Conservation (phyloP, 192 early-diverging fungal species). For the Lobosporangium transversale region DNA sequence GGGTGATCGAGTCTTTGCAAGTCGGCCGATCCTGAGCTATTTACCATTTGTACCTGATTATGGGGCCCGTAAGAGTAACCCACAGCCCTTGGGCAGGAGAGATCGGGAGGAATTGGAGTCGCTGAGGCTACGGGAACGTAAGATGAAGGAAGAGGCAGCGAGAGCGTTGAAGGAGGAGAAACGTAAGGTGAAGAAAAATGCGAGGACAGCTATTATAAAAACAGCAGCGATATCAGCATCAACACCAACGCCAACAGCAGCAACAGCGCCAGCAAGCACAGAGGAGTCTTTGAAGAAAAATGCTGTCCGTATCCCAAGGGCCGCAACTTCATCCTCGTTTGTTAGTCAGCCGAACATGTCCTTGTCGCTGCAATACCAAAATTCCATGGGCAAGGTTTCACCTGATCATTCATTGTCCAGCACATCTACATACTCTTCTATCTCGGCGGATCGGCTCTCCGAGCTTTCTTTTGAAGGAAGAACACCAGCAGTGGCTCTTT, state of each 20-base stretch:
- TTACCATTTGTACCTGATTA: constrained; percentile 22
- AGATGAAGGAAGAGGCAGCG: not conserved
- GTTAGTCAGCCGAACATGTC: no score
- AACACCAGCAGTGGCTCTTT: no score
- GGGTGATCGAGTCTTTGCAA: constrained; percentile 19
- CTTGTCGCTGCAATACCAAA: no score
- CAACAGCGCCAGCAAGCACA: no score
- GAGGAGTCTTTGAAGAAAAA: not conserved
- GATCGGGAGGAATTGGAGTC: constrained; percentile 19
- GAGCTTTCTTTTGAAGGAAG: no score
- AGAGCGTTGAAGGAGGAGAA: constrained; percentile 4
- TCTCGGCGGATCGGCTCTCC: no score
- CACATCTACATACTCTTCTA: no score
- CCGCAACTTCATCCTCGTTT: constrained; percentile 4
- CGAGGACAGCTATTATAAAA: no score
- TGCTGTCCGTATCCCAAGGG: constrained; percentile 1
- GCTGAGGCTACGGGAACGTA: not conserved
- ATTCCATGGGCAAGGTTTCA: no score
- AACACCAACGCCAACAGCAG: no score
- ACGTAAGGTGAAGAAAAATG: not conserved
- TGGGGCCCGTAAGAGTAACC: constrained; percentile 11
- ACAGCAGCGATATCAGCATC: no score
- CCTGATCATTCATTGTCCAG: no score
- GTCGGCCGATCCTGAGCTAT: constrained; percentile 16
- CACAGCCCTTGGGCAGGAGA: constrained; percentile 11